Evolutionary conservation across 2,329 filamentous ascomycete genomes (phyloP).

Genomic region (Canariomyces notabilis): DNA sequence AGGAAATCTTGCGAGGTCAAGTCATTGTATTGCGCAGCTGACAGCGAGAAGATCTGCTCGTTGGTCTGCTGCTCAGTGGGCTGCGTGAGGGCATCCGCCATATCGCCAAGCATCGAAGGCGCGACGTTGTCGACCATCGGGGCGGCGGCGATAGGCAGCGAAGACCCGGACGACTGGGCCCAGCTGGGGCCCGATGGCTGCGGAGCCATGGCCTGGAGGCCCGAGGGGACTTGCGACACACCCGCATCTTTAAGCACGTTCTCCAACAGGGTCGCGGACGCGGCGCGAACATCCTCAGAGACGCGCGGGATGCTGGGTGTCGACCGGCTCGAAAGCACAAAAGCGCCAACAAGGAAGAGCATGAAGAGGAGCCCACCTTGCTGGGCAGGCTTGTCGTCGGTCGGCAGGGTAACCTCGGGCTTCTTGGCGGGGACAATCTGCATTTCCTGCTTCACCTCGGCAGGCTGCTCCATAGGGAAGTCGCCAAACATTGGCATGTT

Average conservation of each 20-base stretch:
- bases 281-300: slow-evolving; percentile 74
- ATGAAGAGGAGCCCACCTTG: slow-evolving; percentile 84
- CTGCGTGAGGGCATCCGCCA: slow-evolving; percentile 64
- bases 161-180: slow-evolving; percentile 34
- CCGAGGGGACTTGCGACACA: slow-evolving; percentile 44
- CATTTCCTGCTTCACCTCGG: slow-evolving; percentile 56
- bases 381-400: slow-evolving; percentile 61
- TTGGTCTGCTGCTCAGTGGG: slow-evolving; percentile 81
- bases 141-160: slow-evolving; percentile 38
- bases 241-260: slow-evolving; percentile 79
- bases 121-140: slow-evolving; percentile 45
- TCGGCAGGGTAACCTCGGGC: slow-evolving; percentile 40
- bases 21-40: slow-evolving; percentile 81
- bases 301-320: slow-evolving; percentile 69
- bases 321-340: slow-evolving; percentile 82
- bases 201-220: slow-evolving; percentile 43
- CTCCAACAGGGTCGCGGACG: slow-evolving; percentile 71
- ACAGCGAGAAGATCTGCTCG: slow-evolving; percentile 82
- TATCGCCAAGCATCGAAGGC: slow-evolving; percentile 58
- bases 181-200: slow-evolving; percentile 49
- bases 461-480: slow-evolving; percentile 53
- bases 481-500: slow-evolving; percentile 73
- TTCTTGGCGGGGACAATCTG: slow-evolving; percentile 52
- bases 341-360: slow-evolving; percentile 93
- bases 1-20: slow-evolving; percentile 72